These are phyloP conservation scores for Nakaseomyces uthaithaninus DNA, from an alignment of 1,139 yeast species.

Conservation along the genomic window DNA sequence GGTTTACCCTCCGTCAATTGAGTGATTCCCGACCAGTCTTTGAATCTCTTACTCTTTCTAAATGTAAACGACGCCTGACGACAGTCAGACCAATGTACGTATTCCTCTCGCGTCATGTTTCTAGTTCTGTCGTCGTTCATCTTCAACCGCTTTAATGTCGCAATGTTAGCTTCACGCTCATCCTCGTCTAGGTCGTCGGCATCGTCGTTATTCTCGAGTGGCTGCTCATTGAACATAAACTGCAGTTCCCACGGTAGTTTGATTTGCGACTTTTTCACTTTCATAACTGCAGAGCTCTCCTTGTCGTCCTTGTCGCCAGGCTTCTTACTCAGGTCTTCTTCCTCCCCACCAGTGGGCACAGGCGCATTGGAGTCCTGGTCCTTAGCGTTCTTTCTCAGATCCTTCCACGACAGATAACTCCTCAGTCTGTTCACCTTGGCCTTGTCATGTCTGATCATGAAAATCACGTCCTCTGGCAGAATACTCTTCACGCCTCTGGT, in stretches of 20 bases:
- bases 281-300: conserved; percentile 51
- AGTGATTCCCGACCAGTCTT: conserved; percentile 93
- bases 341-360: conserved; percentile 39
- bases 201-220: conserved; percentile 72
- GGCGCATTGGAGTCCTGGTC: conserved; percentile 83
- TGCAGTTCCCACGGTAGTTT: conserved; percentile 93
- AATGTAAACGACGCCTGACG: conserved; percentile 96
- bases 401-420: conserved; percentile 94
- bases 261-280: conserved; percentile 70
- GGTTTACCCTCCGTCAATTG: conserved; percentile 85
- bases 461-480: conserved; percentile 87
- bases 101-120: conserved; percentile 92
- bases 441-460: conserved; percentile 82
- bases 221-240: conserved; percentile 88
- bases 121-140: conserved; percentile 91
- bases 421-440: conserved; percentile 89
- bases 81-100: conserved; percentile 98
- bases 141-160: conserved; percentile 78
- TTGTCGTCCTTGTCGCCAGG: conserved; percentile 37
- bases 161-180: conserved; percentile 82
- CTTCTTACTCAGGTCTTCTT: conserved; percentile 36
- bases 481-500: conserved; percentile 77
- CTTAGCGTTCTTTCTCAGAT: conserved; percentile 91
- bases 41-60: conserved; percentile 81
- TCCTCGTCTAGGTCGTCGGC: conserved; percentile 65